A percentile compares a stretch with the other conserved stretches of the same genome.
Conservation (phyloP, 108 stramenopile genomes). For the Fistulifera pelliculosa region DNA sequence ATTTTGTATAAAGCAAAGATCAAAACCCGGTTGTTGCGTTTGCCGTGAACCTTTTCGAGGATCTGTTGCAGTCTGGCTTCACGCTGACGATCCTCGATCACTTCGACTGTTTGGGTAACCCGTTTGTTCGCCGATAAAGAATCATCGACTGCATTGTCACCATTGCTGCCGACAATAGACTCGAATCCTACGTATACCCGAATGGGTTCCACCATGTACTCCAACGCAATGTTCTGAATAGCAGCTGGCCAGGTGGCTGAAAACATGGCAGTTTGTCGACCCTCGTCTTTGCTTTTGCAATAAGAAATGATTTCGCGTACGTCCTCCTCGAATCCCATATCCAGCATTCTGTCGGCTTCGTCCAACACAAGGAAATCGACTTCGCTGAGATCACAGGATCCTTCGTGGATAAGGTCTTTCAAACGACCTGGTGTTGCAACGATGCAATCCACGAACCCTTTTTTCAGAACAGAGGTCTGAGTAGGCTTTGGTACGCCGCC, state of each 20-base stretch:
- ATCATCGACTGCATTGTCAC: slow-evolving; percentile 64
- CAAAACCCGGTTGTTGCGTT: slow-evolving; percentile 58
- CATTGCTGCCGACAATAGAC: slow-evolving; percentile 66
- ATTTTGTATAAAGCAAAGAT: slow-evolving; percentile 98
- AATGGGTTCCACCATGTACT: slow-evolving; percentile 79
- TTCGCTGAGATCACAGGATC: slow-evolving; percentile 60
- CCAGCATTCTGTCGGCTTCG: slow-evolving; percentile 99
- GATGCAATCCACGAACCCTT: slow-evolving; percentile 70
- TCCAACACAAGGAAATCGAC: slow-evolving; percentile 87
- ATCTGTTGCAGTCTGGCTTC: slow-evolving; percentile 73
- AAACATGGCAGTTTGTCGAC: slow-evolving; percentile 95
- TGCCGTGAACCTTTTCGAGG: slow-evolving; percentile 64
- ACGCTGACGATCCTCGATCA: slow-evolving; percentile 84
- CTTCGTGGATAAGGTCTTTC: slow-evolving; percentile 89
- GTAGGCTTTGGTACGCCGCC: slow-evolving; percentile 94
- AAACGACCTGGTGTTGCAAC: slow-evolving; percentile 97
- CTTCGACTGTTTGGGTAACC: slow-evolving; percentile 90
- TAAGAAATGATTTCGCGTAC: slow-evolving; percentile 69
- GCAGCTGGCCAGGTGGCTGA: slow-evolving; percentile 96
- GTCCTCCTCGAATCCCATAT: slow-evolving; percentile 78
- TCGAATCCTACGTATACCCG: slow-evolving; percentile 85
- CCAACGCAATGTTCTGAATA: slow-evolving; percentile 86
- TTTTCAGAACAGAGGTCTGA: slow-evolving; percentile 65
- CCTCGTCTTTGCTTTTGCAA: slow-evolving; percentile 42
- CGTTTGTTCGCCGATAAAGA: slow-evolving; percentile 91